phyloP scores from a whole-genome alignment of 2,329 filamentous ascomycete species.

The Xylariaceae sp. region DNA sequence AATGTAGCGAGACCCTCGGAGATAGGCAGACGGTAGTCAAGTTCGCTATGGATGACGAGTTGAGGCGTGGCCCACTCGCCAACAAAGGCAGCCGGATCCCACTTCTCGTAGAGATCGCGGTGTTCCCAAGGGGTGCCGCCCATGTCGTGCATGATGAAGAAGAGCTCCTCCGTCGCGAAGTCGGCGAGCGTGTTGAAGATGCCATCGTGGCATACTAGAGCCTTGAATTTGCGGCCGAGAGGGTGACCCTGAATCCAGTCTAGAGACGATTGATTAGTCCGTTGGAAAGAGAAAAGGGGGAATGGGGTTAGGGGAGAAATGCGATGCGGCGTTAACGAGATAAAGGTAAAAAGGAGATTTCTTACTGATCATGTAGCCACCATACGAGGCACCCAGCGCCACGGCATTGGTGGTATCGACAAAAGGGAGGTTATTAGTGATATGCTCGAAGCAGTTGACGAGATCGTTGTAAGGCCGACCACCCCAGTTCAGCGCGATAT shows the following conservation, averaged over 20 bases:
- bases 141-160: conserved; percentile 65
- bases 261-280: conserved; percentile 22
- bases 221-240: conserved; percentile 78
- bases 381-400: conserved; percentile 69
- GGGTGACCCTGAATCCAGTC: conserved; percentile 88
- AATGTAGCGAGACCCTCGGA: conserved; percentile 80
- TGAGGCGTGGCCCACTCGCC: conserved; percentile 80
- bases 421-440: conserved; percentile 59
- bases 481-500: conserved; percentile 77
- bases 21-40: conserved; percentile 84
- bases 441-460: conserved; percentile 69
- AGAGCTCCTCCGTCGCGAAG: conserved; percentile 63
- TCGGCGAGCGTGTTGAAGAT: conserved; percentile 68
- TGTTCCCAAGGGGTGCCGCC: conserved; percentile 57
- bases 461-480: conserved; percentile 79
- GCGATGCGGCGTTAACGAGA: conserved; percentile 13
- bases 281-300: not conserved
- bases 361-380: conserved; percentile 69
- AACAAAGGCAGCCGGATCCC: conserved; percentile 61
- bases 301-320: not conserved
- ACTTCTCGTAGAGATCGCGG: conserved; percentile 59
- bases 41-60: conserved; percentile 79
- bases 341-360: not conserved
- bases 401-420: conserved; percentile 67
- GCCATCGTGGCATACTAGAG: conserved; percentile 82